phyloP scores from a whole-genome alignment of 805 yeast genomes.

The Cyberlindnera sargentensis region DNA sequence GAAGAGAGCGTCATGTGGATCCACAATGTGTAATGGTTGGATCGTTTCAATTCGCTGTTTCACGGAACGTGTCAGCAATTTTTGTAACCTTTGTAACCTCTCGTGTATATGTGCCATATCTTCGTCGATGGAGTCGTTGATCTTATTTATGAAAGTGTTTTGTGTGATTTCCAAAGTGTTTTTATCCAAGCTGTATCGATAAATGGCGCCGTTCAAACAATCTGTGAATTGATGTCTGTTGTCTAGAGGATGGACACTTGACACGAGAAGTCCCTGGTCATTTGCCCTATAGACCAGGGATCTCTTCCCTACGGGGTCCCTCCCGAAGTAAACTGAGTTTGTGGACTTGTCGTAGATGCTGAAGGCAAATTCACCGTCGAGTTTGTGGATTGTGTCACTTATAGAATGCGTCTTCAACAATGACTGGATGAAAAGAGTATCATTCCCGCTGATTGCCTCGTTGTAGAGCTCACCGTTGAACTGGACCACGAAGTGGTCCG shows the following conservation, averaged over 20 bases:
- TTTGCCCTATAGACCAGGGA: slow-evolving; percentile 47
- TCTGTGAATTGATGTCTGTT: slow-evolving; percentile 35
- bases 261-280: slow-evolving; percentile 34
- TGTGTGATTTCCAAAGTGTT: slow-evolving; percentile 14
- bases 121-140: slow-evolving; percentile 19
- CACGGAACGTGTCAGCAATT: slow-evolving; percentile 33
- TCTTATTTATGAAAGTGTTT: slow-evolving; percentile 9
- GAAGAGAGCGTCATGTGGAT: slow-evolving; percentile 28
- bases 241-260: slow-evolving; percentile 39
- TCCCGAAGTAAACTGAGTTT: slow-evolving; percentile 59
- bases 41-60: slow-evolving; percentile 50
- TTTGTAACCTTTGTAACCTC: slow-evolving; percentile 20
- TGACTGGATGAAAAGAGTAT: slow-evolving; percentile 48
- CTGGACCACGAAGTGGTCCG: slow-evolving; percentile 44
- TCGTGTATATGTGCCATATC: slow-evolving; percentile 5
- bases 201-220: slow-evolving; percentile 48
- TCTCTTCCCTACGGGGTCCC: slow-evolving; percentile 78
- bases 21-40: slow-evolving; percentile 40
- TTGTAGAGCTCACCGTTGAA: slow-evolving; percentile 91
- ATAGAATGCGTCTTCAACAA: slow-evolving; percentile 29
- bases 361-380: slow-evolving; percentile 84
- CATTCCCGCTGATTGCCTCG: slow-evolving; percentile 49
- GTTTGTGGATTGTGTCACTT: slow-evolving; percentile 30
- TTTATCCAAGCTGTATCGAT: slow-evolving; percentile 30
- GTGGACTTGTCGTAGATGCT: slow-evolving; percentile 36